Conservation (phyloP, 2,329 filamentous ascomycete species). For the Fonsecaea monophora region DNA sequence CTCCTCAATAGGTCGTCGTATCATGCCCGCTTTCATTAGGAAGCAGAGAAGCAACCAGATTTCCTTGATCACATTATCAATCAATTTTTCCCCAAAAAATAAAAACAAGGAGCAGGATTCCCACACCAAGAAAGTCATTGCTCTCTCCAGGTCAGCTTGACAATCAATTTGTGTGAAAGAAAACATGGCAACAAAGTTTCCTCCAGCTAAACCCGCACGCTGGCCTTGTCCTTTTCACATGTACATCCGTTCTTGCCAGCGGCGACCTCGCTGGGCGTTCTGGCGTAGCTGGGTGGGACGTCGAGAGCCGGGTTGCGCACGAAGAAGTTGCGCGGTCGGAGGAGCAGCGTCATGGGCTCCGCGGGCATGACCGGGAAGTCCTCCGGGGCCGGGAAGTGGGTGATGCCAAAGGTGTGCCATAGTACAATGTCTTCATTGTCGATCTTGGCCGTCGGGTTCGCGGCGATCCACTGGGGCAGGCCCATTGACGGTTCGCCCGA, state of each 20-base stretch:
- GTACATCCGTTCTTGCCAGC: conserved; percentile 49
- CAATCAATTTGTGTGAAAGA: too few relatives aligned
- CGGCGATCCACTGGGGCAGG: conserved; percentile 75
- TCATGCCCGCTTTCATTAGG: too few relatives aligned
- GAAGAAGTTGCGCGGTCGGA: conserved; percentile 85
- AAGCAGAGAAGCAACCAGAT: too few relatives aligned
- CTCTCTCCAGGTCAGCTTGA: too few relatives aligned
- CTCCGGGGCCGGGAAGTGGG: conserved; percentile 86
- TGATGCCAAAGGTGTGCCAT: conserved; percentile 93
- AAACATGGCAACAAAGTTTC: too few relatives aligned
- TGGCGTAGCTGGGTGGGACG: conserved; percentile 76
- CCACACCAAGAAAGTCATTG: not conserved
- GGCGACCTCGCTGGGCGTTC: conserved; percentile 72
- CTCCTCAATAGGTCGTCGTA: not conserved
- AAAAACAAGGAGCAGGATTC: not conserved
- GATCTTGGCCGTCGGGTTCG: conserved; percentile 70
- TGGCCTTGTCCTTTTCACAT: conserved; percentile 46
- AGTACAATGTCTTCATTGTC: conserved; percentile 86
- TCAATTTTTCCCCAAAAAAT: too few relatives aligned
- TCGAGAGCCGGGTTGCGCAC: conserved; percentile 78
- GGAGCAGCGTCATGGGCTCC: conserved; percentile 80
- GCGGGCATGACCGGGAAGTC: conserved; percentile 93
- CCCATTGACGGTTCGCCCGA: conserved; percentile 77
- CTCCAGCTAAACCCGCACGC: conserved; percentile 45
- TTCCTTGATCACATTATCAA: too few relatives aligned